These are phyloP conservation scores for Westerdykella ornata DNA, from an alignment of 2,329 filamentous ascomycete genomes.

Conservation along the genomic window DNA sequence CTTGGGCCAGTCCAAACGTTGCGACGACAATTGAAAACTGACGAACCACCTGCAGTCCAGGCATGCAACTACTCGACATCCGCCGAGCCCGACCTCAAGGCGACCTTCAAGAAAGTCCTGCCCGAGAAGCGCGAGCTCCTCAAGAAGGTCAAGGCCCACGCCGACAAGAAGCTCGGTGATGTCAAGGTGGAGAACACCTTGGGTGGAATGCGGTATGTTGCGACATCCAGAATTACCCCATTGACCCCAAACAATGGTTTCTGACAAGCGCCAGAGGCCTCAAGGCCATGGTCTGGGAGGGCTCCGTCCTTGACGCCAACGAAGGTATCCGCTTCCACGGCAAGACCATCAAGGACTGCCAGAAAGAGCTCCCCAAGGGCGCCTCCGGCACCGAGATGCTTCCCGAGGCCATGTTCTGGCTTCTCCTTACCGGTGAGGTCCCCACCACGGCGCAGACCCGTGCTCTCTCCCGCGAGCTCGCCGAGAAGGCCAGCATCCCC, in stretches of 20 bases:
- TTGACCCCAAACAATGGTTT: not conserved
- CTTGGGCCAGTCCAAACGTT: conserved; percentile 11
- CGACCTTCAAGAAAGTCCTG: conserved; percentile 74
- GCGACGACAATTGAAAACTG: conserved; percentile 1
- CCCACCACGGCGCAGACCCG: conserved; percentile 78
- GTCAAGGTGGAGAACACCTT: conserved; percentile 91
- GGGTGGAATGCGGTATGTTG: conserved; percentile 74
- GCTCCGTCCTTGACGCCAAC: conserved; percentile 90
- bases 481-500: conserved; percentile 77
- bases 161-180: conserved; percentile 77
- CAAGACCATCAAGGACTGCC: conserved; percentile 96
- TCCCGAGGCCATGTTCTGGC: conserved; percentile 99
- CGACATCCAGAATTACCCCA: not conserved
- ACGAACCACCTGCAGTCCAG: conserved; percentile 27
- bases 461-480: conserved; percentile 74
- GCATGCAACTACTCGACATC: conserved; percentile 61
- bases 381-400: conserved; percentile 92
- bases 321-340: conserved; percentile 98
- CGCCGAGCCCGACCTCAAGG: conserved; percentile 82
- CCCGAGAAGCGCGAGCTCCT: conserved; percentile 89
- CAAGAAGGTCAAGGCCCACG: conserved; percentile 85
- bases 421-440: conserved; percentile 87
- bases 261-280: conserved; percentile 54
- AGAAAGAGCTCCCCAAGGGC: conserved; percentile 87
- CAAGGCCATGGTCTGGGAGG: conserved; percentile 98